Base-by-base conservation (phyloP, 768 basidiomycete genomes). In the Roridomyces roridus region DNA sequence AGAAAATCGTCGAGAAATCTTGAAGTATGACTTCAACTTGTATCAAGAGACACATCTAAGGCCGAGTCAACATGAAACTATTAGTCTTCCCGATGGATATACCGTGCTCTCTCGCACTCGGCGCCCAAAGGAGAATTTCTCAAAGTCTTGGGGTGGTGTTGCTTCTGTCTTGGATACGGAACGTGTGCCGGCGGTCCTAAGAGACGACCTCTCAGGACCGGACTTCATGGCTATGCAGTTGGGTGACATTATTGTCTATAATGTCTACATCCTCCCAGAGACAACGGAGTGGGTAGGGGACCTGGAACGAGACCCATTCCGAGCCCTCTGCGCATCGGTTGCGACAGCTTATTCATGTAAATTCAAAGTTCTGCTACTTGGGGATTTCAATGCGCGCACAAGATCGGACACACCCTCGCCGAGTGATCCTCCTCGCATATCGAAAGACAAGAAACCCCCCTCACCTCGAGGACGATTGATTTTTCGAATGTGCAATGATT, bases 161-260 rank as follows among this genome's bases (percentile, higher is more conserved):
- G 39, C 39, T 23, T n/a, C 39, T 18, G n/a, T 41, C 9, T 41
- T 31, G 7, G 14, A 31, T 31, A 31, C 6, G 29, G 29, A 31
- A 14, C 29, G 29, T 14, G 29, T 31, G 29, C 29, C 29, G 6
- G 29, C 29, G 7, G 14, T 31, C 6, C 29, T 31, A 6, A 6
- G 29, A 31, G 28, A 40, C 11, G 50, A 51, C 31, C 15, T 51
- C 10, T 51, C 50, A 4, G 50, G 50, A 7, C n/a, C 24, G 15
- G 50, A 51, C 28, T 51, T 51, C 50, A 42, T 51, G 39, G 39
- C 51, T 40, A 6, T 31, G 29, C 29, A 31, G 14, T 7, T 31
- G 6, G 29, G 29, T 14, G 29, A 31, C 14, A 31, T 31, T 7
- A 7, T 31, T 7, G 7, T 31, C 7, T 31, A 31, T 14, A 31